Evolutionary conservation across 768 basidiomycete species (phyloP), one percentile per base, ranked within the genome.

Genomic region (Leccinum subgranulosum): DNA sequence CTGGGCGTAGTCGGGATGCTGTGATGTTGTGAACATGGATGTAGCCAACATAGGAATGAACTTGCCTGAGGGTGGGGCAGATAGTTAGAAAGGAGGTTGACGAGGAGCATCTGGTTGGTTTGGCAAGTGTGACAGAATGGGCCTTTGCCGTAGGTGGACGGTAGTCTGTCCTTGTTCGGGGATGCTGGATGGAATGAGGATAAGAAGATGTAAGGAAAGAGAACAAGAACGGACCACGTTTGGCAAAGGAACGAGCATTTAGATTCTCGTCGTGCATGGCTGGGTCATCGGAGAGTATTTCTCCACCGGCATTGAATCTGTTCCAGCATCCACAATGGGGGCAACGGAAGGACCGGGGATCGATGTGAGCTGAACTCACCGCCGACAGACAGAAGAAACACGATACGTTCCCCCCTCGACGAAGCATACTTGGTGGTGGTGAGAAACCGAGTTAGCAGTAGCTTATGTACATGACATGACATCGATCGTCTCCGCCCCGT

Each of bases 21-120:
- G 64, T 49, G n/a, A 12, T 29, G 25, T 41, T 31, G 46, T 47
- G 21, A 25, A 15, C 14, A 7, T 7, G n/a, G 41, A 27, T 14
- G 14, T 15, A 3, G 47, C 39, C 34, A 5, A n/a, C 27, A 25
- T 46, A 21, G 29, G 39, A 47, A 15, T 17, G 6, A 27, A 59
- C 87, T 63, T 67, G 93, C 93, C 58, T 82, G 81, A n/a, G 85
- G 81, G 25, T 84, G 75, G 10, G 94, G 94, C 1, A 96, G 81
- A 71, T 95, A 98, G 65, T 90, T 94, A 15, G 94, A 90, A 31
- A 98, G 75, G 55, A 98, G 82, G 71, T 94, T 92, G 59, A 90
- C 77, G 53, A 93, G 77, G 39, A 98, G 81, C 77, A 85, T 87
- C 67, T 97, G 94, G 72, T 98, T 98, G n/a, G 92, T 90, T 64